A percentile compares a stretch with the other conserved stretches of the same genome.
Evolutionary conservation across 768 basidiomycete genomes (phyloP).

Genomic region (Trichaptum fuscoviolaceum): DNA sequence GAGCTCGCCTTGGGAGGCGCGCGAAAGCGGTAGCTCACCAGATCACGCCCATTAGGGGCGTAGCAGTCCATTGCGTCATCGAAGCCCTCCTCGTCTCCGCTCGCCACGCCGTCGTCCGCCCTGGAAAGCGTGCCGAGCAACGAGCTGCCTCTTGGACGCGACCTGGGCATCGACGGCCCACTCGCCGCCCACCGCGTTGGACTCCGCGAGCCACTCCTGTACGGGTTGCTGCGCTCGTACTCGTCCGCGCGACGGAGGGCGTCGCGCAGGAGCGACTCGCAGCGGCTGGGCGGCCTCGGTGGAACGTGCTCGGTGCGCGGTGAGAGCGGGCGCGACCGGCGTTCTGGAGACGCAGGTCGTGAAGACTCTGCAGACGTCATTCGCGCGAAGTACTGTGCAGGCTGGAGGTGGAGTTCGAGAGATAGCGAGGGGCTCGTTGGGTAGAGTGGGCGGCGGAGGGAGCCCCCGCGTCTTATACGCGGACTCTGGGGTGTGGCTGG

Average conservation of each 20-base stretch:
- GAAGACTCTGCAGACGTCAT: not conserved
- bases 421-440: not conserved
- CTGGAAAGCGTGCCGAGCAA: not conserved
- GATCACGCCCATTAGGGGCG: conserved; percentile 14
- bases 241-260: conserved; percentile 47
- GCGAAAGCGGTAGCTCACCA: not conserved
- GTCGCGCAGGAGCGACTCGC: conserved; percentile 51
- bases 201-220: conserved; percentile 13
- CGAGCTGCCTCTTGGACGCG: conserved; percentile 19
- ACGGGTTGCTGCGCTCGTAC: conserved; percentile 32
- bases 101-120: conserved; percentile 16
- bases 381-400: not conserved
- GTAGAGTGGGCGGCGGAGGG: not conserved
- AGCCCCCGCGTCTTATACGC: not conserved
- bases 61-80: conserved; percentile 23
- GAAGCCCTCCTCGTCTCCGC: conserved; percentile 24
- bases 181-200: conserved; percentile 13
- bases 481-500: not conserved
- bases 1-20: not conserved
- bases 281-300: conserved; percentile 42
- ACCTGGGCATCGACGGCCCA: conserved; percentile 10
- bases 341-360: not conserved
- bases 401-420: not conserved
- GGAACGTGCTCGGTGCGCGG: conserved; percentile 9
- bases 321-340: not conserved